These are phyloP conservation scores for Saccharomycopsis crataegensis DNA, from an alignment of 1,139 yeast genomes.

Conservation along the genomic window DNA sequence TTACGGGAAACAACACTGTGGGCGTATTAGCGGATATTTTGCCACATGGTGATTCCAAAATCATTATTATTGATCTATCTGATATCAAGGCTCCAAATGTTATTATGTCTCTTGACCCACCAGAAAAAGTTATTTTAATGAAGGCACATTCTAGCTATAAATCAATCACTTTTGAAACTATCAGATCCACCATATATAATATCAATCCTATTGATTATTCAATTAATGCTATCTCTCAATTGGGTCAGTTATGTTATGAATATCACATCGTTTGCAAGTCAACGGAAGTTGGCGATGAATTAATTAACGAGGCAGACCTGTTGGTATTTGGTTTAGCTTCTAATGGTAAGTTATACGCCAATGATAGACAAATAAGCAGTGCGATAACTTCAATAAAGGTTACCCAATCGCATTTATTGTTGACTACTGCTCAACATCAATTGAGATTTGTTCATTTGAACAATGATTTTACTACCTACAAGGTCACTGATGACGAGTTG, in stretches of 20 bases:
- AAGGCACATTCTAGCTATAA: conserved; percentile 50
- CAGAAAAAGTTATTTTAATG: conserved; percentile 46
- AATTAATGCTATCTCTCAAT: conserved; percentile 35
- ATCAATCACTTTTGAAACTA: conserved; percentile 48
- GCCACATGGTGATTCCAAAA: conserved; percentile 35
- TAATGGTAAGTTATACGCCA: conserved; percentile 68
- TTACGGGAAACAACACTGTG: conserved; percentile 42
- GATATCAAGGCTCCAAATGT: conserved; percentile 37
- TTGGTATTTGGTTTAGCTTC: conserved; percentile 65
- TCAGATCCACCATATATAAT: conserved; percentile 49
- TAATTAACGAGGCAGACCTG: conserved; percentile 23
- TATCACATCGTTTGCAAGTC: conserved; percentile 41
- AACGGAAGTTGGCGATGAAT: conserved; percentile 23
- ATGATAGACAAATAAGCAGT: conserved; percentile 52
- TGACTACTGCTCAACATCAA: conserved; percentile 84
- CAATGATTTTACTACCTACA: conserved; percentile 25
- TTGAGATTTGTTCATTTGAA: conserved; percentile 75
- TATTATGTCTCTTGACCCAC: conserved; percentile 36
- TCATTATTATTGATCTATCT: conserved; percentile 42
- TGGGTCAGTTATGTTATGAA: conserved; percentile 67
- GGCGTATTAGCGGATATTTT: conserved; percentile 43
- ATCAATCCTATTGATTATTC: conserved; percentile 1
- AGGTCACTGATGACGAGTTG: conserved; percentile 14
- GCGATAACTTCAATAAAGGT: conserved; percentile 79
- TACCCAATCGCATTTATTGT: conserved; percentile 65